Evolutionary conservation across 2,329 filamentous ascomycete genomes (phyloP), one percentile per base, ranked within the genome.

Genomic region (Colletotrichum tamarilloi): DNA sequence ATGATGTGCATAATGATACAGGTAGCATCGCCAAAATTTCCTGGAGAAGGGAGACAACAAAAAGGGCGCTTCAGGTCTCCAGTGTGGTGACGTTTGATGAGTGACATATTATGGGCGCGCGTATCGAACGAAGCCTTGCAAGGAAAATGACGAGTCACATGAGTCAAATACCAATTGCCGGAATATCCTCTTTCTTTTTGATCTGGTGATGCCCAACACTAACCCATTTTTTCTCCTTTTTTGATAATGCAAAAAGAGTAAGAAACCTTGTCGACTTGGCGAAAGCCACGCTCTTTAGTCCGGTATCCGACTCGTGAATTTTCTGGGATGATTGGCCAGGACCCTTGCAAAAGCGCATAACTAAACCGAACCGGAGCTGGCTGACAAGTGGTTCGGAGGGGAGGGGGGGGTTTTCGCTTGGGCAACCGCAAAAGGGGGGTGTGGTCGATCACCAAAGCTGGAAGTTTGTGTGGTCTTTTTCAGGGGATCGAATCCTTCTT

Each of bases 61-160:
- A 42, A 42, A 42, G 16, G 16, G 32, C 32, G 32, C 32, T 35
- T 19, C 12, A 26, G 24, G 11, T 1, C 60, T 46, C 28, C 12
- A 32, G 7, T 9, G 14, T 57, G 26, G 7, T 28, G 28, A 30
- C n/a, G 11, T 19, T 7, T 5, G 24, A 62, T 4, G 32, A 35
- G 32, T 12, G 11, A 16, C 11, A 1, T 28, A 6, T 12, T 52
- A 5, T 32, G 12, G 56, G 56, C 38, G 6, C 9, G 19, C 3
- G 8, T 35, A n/a, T 24, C 26, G 7, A n/a, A 62, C 26, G 4
- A n/a, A 62, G 24, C 19, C 6, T 19, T 22, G 42, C 12, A 19
- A 62, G 32, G 32, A 11, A 63, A 35, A 28, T 53, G 60, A 63
- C 60, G n/a, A 26, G 62, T 63, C 62, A 55, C 60, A n/a, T 9